Evolutionary conservation across 2,329 filamentous ascomycete species (phyloP), one percentile per base, ranked within the genome.

Genomic region (Colletotrichum sp.): DNA sequence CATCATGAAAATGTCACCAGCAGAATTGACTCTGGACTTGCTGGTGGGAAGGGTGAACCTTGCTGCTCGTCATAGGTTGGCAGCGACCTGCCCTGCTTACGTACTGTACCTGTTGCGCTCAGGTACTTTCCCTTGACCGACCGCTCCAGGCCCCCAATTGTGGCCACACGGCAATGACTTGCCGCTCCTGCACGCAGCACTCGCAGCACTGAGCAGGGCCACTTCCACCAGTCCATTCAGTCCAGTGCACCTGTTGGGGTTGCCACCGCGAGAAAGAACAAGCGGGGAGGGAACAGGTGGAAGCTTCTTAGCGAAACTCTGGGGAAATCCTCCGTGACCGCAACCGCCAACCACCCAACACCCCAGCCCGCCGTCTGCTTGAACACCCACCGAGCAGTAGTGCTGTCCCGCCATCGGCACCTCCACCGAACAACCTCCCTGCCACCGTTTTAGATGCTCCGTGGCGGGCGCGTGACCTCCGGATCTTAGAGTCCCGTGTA

Each of bases 261-360:
- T 16, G 15, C 55, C 55, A 58, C 24, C 24, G 8, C 30, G 7
- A 64, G 67, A 61, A 36, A 55, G 62, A 68, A 52, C 70, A 56
- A 65, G 70, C 64, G 60, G 73, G 70, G 60, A 58, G 21, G 66
- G n/a, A 52, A 52, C n/a, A 52, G 43, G 43, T 52, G 73, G 70
- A 32, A 75, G 64, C 58, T 60, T 52, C 52, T 73, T 65, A 65
- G 64, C 73, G 70, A 69, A 70, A 56, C 34, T 73, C 70, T 76
- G 73, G 73, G 73, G 73, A 76, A 76, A 64, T 24, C 56, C 34
- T 65, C 73, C 64, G 73, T 36, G 21, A 69, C 32, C 70, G 65
- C 70, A 69, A 65, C 36, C 58, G 32, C 70, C 56, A 38, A 30
- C 65, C 70, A 73, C 70, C 70, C 9, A 56, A 56, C 38, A 43